Conservation (phyloP, 192 early-diverging fungal species). For the Entophlyctis luteolus region DNA sequence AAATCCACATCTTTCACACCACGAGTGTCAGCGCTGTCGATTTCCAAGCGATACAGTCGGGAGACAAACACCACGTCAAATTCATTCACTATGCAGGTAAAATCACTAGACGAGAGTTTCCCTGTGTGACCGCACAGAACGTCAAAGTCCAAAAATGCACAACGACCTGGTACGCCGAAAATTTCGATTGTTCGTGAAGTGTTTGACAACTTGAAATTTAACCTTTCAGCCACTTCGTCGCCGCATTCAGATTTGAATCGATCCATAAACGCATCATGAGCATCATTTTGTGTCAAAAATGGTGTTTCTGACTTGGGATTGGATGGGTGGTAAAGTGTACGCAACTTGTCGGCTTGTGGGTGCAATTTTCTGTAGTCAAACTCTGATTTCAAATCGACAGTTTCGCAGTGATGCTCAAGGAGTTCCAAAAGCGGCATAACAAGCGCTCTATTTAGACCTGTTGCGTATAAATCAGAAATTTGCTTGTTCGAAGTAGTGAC, state of each 20-base stretch:
- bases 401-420: slow-evolving; percentile 12
- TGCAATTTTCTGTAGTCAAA: background rate
- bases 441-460: background rate
- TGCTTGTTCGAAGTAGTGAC: slow-evolving; percentile 18
- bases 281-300: background rate
- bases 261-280: background rate
- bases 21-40: background rate
- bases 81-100: background rate
- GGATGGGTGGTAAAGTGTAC: slow-evolving; percentile 1
- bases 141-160: background rate
- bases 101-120: slow-evolving; percentile 2
- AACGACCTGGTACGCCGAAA: background rate
- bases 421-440: background rate
- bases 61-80: background rate
- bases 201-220: background rate
- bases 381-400: background rate
- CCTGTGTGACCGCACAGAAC: slow-evolving; percentile 8
- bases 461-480: slow-evolving; percentile 1
- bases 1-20: slow-evolving; percentile 14
- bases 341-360: background rate
- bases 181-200: background rate
- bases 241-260: background rate
- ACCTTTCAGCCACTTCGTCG: background rate
- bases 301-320: background rate
- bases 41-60: background rate